A percentile compares a stretch with the other conserved stretches of the same genome.
phyloP scores from a whole-genome alignment of 306 rosid species.

The Clitoria ternatea region DNA sequence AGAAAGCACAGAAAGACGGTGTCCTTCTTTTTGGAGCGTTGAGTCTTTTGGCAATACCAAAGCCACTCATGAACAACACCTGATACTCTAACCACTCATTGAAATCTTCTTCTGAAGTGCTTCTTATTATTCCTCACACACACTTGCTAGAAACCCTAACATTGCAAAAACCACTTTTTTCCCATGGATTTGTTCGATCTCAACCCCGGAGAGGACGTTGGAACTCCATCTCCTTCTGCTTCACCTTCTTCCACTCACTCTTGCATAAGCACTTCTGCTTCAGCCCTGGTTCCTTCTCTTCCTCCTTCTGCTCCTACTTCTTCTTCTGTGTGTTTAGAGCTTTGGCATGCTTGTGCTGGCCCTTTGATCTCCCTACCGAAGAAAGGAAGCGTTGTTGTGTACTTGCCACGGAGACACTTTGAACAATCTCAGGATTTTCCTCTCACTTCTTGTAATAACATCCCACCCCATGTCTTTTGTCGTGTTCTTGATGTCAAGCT shows the following conservation, averaged over 20 bases:
- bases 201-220: conserved; percentile 88
- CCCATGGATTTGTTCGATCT: conserved; percentile 85
- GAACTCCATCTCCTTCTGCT: conserved; percentile 52
- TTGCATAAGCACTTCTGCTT: conserved; percentile 36
- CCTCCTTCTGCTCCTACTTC: too few relatives aligned
- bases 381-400: conserved; percentile 82
- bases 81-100: conserved; percentile 37
- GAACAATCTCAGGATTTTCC: conserved; percentile 75
- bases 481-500: conserved; percentile 93
- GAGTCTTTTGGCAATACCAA: conserved; percentile 68
- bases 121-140: neutral
- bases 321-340: conserved; percentile 88
- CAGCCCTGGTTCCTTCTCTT: conserved; percentile 27
- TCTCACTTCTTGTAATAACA: conserved; percentile 49
- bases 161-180: conserved; percentile 5
- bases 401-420: conserved; percentile 89
- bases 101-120: conserved; percentile 19
- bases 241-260: conserved; percentile 57
- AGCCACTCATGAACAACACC: conserved; percentile 36
- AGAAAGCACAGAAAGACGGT: conserved; percentile 26
- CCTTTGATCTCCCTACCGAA: conserved; percentile 90
- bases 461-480: conserved; percentile 88
- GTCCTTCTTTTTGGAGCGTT: conserved; percentile 49
- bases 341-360: conserved; percentile 99
- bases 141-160: conserved; percentile 17